Conservation (phyloP, 148 eudicot species). For the Nepenthes gracilis region DNA sequence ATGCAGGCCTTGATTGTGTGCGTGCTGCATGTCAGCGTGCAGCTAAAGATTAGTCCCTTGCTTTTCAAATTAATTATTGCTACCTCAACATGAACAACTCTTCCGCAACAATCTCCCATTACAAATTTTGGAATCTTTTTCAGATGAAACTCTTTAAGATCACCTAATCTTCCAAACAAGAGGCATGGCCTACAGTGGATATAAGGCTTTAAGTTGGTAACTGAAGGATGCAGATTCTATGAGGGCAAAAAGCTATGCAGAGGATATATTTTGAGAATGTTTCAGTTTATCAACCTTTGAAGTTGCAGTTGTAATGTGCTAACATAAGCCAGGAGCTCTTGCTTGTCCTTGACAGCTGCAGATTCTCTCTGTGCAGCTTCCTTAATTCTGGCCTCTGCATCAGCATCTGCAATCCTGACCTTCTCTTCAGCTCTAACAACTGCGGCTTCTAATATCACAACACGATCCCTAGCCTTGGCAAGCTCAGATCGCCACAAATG, state of each 20-base stretch:
- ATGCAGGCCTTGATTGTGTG: too few relatives aligned
- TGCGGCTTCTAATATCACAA: conserved; percentile 81
- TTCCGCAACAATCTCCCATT: too few relatives aligned
- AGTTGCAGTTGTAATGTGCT: conserved; percentile 65
- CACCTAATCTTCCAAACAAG: too few relatives aligned
- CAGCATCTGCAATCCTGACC: conserved; percentile 56
- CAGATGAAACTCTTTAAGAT: too few relatives aligned
- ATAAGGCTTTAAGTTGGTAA: neutral
- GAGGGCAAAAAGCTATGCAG: neutral
- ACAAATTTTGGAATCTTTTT: too few relatives aligned
- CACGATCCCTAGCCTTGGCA: conserved; percentile 90
- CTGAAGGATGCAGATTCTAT: neutral
- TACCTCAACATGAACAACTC: too few relatives aligned
- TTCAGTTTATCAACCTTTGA: conserved; percentile 44
- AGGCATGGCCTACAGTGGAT: too few relatives aligned
- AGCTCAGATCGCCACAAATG: conserved; percentile 96
- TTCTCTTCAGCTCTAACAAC: conserved; percentile 90
- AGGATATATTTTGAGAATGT: neutral
- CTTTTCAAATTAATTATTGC: too few relatives aligned
- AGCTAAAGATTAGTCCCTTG: too few relatives aligned
- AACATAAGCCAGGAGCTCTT: conserved; percentile 68
- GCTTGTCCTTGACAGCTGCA: conserved; percentile 59
- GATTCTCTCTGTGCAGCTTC: conserved; percentile 67
- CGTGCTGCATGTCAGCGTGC: too few relatives aligned
- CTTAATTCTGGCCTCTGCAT: conserved; percentile 68